Conservation (phyloP, 306 rosid species). For the Styphnolobium japonicum region DNA sequence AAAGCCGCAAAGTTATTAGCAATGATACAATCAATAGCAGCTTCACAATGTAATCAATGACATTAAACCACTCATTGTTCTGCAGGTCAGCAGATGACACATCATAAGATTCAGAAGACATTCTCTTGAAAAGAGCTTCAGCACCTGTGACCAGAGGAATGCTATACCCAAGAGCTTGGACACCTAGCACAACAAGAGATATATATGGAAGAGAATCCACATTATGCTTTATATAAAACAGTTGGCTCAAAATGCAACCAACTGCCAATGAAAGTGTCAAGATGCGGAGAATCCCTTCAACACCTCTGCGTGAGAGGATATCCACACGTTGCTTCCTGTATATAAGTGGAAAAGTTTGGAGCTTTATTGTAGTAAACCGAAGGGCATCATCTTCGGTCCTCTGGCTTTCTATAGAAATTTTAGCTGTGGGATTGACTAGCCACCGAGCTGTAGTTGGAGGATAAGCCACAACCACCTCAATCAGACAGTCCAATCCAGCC, state of each 20-base stretch:
- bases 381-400: conserved; percentile 76
- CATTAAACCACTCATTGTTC: conserved; percentile 51
- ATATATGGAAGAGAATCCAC: conserved; percentile 64
- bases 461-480: conserved; percentile 73
- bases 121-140: conserved; percentile 73
- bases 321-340: conserved; percentile 79
- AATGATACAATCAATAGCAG: conserved; percentile 67
- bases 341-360: conserved; percentile 61
- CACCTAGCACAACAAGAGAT: conserved; percentile 77
- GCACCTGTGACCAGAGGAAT: conserved; percentile 85
- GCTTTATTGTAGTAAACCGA: conserved; percentile 48
- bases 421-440: conserved; percentile 70
- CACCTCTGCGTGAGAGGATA: conserved; percentile 69
- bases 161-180: conserved; percentile 83
- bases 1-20: conserved; percentile 74
- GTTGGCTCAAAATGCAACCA: conserved; percentile 70
- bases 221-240: conserved; percentile 55
- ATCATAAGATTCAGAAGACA: conserved; percentile 47
- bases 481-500: conserved; percentile 77
- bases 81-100: conserved; percentile 52
- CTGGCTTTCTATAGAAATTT: conserved; percentile 62
- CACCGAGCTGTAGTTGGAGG: conserved; percentile 85
- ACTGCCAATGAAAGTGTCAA: conserved; percentile 77
- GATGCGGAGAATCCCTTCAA: conserved; percentile 77
- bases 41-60: conserved; percentile 73